Base-by-base conservation (phyloP, 306 rosid species). In the Pachyrhizus erosus region DNA sequence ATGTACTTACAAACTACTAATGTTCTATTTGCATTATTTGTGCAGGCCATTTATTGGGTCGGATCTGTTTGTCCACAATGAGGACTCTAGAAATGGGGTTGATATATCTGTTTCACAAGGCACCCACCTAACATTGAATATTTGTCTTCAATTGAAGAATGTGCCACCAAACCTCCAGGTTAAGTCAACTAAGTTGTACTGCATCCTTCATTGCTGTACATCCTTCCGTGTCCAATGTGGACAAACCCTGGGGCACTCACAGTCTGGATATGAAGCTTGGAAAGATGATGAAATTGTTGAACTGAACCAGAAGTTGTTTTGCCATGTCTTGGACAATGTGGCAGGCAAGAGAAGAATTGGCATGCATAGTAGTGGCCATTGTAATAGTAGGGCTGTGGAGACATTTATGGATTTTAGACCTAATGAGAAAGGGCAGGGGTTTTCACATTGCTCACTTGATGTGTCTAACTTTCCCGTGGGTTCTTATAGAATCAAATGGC, bases 401-500 rank as follows among this genome's bases (percentile, higher is more conserved):
- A 45, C 85, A 9, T 89, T 86, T 46, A 74, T 80, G 46, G 37
- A 72, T 24, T 86, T 91, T 24, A 79, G 86, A 81, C 84, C 85
- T 37, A 84, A 89, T 42, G 83, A 87, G 75, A 88, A 82, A 78
- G 89, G 96, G 20, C 96, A 91, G 71, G 96, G 94, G 15, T 91
- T 93, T 82, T 76, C 91, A 17, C 87, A 86, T 60, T 93, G 96
- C 89, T 69, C 82, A 86, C 90, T 92, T 73, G 91, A 89, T 77
- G 85, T 93, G 76, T 88, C 94, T 58, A 34, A 80, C 54, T 89
- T 88, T 82, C 90, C 90, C 0, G 79, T 58, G 8, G 97, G 94
- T 58, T 80, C 82, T 67, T 91, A 91, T 23, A 88, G 89, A 83
- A 87, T 89, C 58, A 91, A 87, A 78, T 93, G 96, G 92, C 85